Evolutionary conservation across 2,329 filamentous ascomycete genomes (phyloP).

Genomic region (Aspergillus felis): DNA sequence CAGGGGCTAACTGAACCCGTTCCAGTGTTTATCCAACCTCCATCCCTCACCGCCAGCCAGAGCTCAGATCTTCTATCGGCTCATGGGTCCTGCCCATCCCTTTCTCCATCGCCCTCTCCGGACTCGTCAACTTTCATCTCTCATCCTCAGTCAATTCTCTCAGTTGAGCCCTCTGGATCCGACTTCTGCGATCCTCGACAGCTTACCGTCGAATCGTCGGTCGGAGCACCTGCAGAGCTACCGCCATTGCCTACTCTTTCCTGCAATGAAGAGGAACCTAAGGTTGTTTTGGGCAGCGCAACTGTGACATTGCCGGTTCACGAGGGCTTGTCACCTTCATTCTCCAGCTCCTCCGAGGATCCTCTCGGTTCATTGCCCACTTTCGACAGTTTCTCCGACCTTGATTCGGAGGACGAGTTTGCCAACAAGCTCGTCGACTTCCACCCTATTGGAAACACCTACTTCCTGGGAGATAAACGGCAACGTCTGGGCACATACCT

Average conservation of each 20-base stretch:
- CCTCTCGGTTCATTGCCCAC: slow-evolving; percentile 60
- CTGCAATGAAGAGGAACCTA: slow-evolving; percentile 38
- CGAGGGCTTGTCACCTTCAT: slow-evolving; percentile 35
- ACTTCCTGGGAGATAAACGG: slow-evolving; percentile 63
- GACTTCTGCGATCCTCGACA: slow-evolving; percentile 92
- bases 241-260: slow-evolving; percentile 55
- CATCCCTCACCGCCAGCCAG: slow-evolving; percentile 60
- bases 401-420: slow-evolving; percentile 89
- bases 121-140: slow-evolving; percentile 69
- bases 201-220: slow-evolving; percentile 64
- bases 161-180: slow-evolving; percentile 63
- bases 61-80: slow-evolving; percentile 68
- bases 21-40: slow-evolving; percentile 63
- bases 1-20: slow-evolving; percentile 21
- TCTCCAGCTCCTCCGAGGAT: slow-evolving; percentile 44
- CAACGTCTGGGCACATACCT: slow-evolving; percentile 68
- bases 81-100: slow-evolving; percentile 68
- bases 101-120: slow-evolving; percentile 82
- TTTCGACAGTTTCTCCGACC: slow-evolving; percentile 83
- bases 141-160: slow-evolving; percentile 65
- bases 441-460: slow-evolving; percentile 54
- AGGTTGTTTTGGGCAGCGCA: slow-evolving; percentile 33
- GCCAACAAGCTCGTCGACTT: slow-evolving; percentile 70
- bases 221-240: slow-evolving; percentile 55
- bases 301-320: slow-evolving; percentile 36